phyloP scores from a whole-genome alignment of 805 yeast genomes.

The Hanseniaspora opuntiae region DNA sequence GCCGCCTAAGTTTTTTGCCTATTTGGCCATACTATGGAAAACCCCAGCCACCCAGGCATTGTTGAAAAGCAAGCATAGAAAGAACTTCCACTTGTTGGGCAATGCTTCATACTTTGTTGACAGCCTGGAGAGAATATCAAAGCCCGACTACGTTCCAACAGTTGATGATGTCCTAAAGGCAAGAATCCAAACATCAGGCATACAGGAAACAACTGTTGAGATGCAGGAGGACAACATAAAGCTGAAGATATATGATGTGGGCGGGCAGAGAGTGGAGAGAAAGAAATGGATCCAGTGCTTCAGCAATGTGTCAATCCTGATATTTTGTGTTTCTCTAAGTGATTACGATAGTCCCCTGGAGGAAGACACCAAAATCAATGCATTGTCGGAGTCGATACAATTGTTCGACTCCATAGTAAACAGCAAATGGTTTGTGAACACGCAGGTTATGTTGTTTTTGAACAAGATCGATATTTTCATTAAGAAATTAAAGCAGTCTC shows the following conservation, averaged over 20 bases:
- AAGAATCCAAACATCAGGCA: slow-evolving; percentile 85
- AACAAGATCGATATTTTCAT: slow-evolving; percentile 86
- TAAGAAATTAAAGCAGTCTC: slow-evolving; percentile 68
- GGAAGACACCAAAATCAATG: slow-evolving; percentile 62
- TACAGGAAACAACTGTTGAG: slow-evolving; percentile 66
- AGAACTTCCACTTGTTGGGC: slow-evolving; percentile 71
- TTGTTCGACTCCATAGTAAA: slow-evolving; percentile 83
- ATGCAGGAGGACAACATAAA: slow-evolving; percentile 45
- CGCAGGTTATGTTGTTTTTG: slow-evolving; percentile 72
- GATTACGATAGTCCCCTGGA: slow-evolving; percentile 80
- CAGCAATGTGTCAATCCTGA: slow-evolving; percentile 77
- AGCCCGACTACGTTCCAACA: slow-evolving; percentile 56
- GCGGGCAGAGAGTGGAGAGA: slow-evolving; percentile 92
- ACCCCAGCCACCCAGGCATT: slow-evolving; percentile 47
- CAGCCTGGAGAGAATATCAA: slow-evolving; percentile 36
- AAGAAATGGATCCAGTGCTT: slow-evolving; percentile 96
- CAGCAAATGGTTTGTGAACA: slow-evolving; percentile 81
- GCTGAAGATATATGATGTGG: slow-evolving; percentile 68
- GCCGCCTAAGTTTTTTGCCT: slow-evolving; percentile 35
- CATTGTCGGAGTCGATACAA: slow-evolving; percentile 69
- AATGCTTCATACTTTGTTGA: slow-evolving; percentile 69
- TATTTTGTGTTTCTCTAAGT: slow-evolving; percentile 80
- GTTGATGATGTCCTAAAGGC: slow-evolving; percentile 72
- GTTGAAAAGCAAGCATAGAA: slow-evolving; percentile 39
- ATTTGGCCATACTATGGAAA: slow-evolving; percentile 40